Evolutionary conservation across 768 basidiomycete species (phyloP).

Genomic region (Chalciporus sphaerocephalus): DNA sequence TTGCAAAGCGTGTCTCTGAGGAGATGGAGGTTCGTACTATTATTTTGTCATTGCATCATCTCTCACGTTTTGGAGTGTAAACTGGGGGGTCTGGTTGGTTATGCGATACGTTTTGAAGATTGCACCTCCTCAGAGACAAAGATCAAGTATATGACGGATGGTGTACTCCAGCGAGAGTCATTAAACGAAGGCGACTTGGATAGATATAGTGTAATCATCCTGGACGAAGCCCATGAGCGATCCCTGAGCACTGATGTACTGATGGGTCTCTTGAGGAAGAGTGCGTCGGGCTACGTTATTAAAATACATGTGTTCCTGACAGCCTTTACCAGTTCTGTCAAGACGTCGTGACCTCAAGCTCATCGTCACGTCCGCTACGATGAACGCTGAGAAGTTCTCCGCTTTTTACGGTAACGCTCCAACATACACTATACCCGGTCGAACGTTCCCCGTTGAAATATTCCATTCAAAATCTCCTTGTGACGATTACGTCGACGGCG

Average conservation of each 20-base stretch:
- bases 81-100: slow-evolving; percentile 87
- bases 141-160: slow-evolving; percentile 99
- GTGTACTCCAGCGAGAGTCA: slow-evolving; percentile 96
- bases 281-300: slow-evolving; percentile 42
- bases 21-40: slow-evolving; percentile 83
- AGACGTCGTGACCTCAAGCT: slow-evolving; percentile 90
- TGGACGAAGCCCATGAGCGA: slow-evolving; percentile 99
- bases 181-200: slow-evolving; percentile 98
- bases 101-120: slow-evolving; percentile 98
- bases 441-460: slow-evolving; percentile 97
- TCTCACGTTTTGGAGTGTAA: slow-evolving; percentile 54
- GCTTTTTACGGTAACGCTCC: slow-evolving; percentile 93
- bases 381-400: slow-evolving; percentile 99
- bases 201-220: slow-evolving; percentile 92
- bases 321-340: slow-evolving; percentile 57
- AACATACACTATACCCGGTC: slow-evolving; percentile 87
- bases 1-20: slow-evolving; percentile 99
- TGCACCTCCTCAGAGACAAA: slow-evolving; percentile 91
- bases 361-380: slow-evolving; percentile 97
- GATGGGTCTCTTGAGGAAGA: slow-evolving; percentile 93
- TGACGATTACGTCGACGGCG: slow-evolving; percentile 97
- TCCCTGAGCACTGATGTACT: slow-evolving; percentile 96
- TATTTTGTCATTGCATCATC: neutral
- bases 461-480: slow-evolving; percentile 97
- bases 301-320: slow-evolving; percentile 1